Evolutionary conservation across 371 early-diverging fungal species (phyloP), one percentile per base, ranked within the genome.

Genomic region (Coemansia sp.): DNA sequence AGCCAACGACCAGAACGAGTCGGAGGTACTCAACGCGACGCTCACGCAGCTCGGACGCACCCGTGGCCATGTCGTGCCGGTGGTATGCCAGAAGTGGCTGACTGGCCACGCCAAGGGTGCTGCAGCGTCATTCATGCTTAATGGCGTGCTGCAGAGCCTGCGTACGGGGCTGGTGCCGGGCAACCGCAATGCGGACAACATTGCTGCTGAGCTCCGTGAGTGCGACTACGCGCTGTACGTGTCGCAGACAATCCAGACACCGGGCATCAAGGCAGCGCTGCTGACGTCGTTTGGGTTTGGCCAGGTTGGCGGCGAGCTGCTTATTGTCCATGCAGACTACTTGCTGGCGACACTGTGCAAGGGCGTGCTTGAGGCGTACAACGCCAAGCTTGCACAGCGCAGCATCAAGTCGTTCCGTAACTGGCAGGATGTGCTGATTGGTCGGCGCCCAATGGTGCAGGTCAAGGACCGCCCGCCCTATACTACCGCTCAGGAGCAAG

Each of bases 1-100:
- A 83, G 96, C 96, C 59, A 96, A 96, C 79, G 96, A 96, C 82
- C 90, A 91, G 87, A 96, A 96, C 83, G 95, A 96, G 78, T 93
- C 95, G 7, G 90, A 91, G 43, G 93, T 93, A 3, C 61, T 94
- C 55, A 91, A 95, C 84, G 81, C 87, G 68, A 95, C 95, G 82
- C 75, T 96, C 71, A 83, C 77, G 55, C 94, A 94, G 76, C 84
- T 96, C 32, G 95, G 96, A 53, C 90, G 96, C 67, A 85, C 88
- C 65, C 86, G 85, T 76, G 96, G 95, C 66, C 93, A 96, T 71
- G 87, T 86, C 39, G 78, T 89, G 59, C 93, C 94, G 30, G 83
- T 85, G 42, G 85, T 96, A 70, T 91, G 90, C 85, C 96, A 96
- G 66, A 96, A 96, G 79, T 91, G 94, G 80, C 83, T 96, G 52